Evolutionary conservation across 1,284 basidiomycete species (phyloP), one percentile per base, ranked within the genome.

Genomic region (Fomitopsis schrenkii): DNA sequence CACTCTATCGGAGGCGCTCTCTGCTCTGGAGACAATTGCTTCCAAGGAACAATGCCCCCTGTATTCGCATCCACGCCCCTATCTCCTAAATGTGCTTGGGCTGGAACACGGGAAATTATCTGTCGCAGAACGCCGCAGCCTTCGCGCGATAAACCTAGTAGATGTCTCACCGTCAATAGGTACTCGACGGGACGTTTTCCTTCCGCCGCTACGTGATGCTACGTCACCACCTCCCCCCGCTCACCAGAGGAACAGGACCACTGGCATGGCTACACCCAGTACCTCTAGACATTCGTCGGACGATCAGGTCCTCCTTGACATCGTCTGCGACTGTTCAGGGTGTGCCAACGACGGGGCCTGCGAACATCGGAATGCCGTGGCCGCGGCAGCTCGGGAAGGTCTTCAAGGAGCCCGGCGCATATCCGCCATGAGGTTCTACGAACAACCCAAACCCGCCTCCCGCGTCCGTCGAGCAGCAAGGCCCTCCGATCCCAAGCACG

Each of bases 11-110:
- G 30, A 30, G 5, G 53, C 70, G 6, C 62, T 63, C 33, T 53
- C 63, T 17, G 55, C 62, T 22, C 58, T 78, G 72, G 73, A 55
- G 76, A 74, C 0, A 75, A 76, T 2, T 41, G 62, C 41, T 73
- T 40, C 19, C 4, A 71, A 14, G 53, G 58, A 15, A 15, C 17
- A 40, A 15, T 26, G 26, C 28, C 60, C 44, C 0, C 57, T 71
- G 1, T 71, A 68, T 60, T 65, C 72, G 0, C 61, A 67, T 45
- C 60, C 61, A 2, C 17, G 58, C 8, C 71, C 72, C 2, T 72
- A 65, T 58, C 55, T 67, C 17, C 59, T 74, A 30, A 59, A 64
- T 22, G 55, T 74, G 26, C 56, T 66, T 30, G 59, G 63, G 1
- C 62, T 71, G 4, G 44, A 67, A 8, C 62, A 72, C 52, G 17